These are phyloP conservation scores for Aspergillus sp. DNA, from an alignment of 2,329 filamentous ascomycete genomes.

Conservation along the genomic window DNA sequence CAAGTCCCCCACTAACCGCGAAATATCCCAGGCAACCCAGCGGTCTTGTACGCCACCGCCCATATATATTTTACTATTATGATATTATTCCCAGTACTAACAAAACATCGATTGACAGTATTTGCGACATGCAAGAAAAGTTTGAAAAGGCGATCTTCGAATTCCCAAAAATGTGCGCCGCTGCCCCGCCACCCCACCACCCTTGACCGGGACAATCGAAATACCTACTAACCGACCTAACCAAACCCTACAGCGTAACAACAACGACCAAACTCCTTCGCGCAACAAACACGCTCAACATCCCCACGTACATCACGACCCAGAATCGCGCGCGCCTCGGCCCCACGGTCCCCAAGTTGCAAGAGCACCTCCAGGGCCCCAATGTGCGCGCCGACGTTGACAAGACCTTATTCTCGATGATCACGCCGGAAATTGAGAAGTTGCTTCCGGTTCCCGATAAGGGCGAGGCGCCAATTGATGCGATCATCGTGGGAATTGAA, in stretches of 20 bases:
- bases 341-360: constrained; percentile 73
- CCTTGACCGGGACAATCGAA: too few species aligned
- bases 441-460: constrained; percentile 29
- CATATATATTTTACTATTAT: not conserved
- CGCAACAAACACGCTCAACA: constrained; percentile 52
- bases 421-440: constrained; percentile 64
- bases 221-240: not conserved
- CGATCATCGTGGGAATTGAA: constrained; percentile 88
- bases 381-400: constrained; percentile 64
- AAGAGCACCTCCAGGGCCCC: constrained; percentile 43
- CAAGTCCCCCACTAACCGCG: not conserved
- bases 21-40: constrained; percentile 42
- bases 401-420: constrained; percentile 91
- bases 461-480: constrained; percentile 49
- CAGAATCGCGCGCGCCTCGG: constrained; percentile 79
- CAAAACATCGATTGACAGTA: constrained; percentile 50
- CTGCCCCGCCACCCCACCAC: too few species aligned
- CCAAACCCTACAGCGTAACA: constrained; percentile 51
- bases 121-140: constrained; percentile 94
- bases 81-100: not conserved
- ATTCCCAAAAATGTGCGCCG: constrained; percentile 71
- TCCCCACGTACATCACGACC: constrained; percentile 83
- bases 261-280: constrained; percentile 69
- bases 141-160: constrained; percentile 81
- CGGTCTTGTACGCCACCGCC: constrained; percentile 43